Evolutionary conservation across 768 basidiomycete species (phyloP), one percentile per base, ranked within the genome.

Genomic region (Butyriboletus loyo): DNA sequence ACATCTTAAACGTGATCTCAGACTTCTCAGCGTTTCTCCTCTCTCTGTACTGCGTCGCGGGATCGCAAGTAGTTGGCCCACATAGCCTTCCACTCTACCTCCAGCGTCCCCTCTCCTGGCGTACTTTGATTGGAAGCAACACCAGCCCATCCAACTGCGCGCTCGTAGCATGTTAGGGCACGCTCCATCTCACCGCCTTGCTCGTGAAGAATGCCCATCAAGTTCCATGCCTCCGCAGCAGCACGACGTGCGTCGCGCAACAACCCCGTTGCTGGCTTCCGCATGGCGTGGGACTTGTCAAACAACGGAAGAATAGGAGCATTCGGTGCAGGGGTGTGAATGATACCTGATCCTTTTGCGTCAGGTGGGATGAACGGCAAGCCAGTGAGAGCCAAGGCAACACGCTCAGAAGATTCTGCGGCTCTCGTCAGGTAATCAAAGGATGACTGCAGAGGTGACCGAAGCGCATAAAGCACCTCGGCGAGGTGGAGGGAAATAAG

Each of bases 161-260:
- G 80, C 59, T 84, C 79, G 60, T 86, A 91, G 64, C 83, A 88
- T 39, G 76, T 72, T 7, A 87, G 63, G 8, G 85, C 85, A 31
- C 54, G 59, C 42, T 70, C 57, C 55, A 67, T 57, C 7, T 73
- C 68, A 45, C 50, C 66, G 50, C 41, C 67, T 55, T 59, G 52
- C 61, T 89, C 85, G n/a, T 75, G 73, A 8, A 91, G 69, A 36
- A 88, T 71, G 13, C 89, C 89, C 66, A 84, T 73, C 54, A 90
- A 70, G 62, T 82, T 85, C 86, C 87, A 90, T 6, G 87, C 81
- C 66, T 89, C 85, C 1, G 85, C 84, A 15, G 87, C 83, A 25
- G 85, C 82, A 40, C 86, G 74, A 15, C 85, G 78, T 17, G 89
- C 79, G 63, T 90, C 86, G 27, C 84, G 81, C 48, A 90, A 75